Evolutionary conservation across 305 asterid species (phyloP).

Genomic region (Fraxinus baroniana): DNA sequence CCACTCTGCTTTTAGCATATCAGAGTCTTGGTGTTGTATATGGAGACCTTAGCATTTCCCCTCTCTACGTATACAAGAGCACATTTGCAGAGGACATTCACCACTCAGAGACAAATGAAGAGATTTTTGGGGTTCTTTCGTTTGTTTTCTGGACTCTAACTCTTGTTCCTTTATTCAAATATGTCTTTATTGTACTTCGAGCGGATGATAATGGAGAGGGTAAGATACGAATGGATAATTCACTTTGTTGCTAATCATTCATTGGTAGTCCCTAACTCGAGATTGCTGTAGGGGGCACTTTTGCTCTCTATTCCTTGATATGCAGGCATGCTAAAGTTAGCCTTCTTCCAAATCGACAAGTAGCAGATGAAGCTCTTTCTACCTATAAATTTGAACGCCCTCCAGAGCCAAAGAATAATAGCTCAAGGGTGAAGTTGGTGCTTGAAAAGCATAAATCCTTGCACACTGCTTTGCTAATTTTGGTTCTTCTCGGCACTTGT

Average conservation of each 20-base stretch:
- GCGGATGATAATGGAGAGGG: constrained; percentile 98
- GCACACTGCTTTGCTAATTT: constrained; percentile 69
- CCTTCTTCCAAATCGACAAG: constrained; percentile 84
- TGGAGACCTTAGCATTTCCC: constrained; percentile 96
- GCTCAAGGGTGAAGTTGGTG: constrained; percentile 63
- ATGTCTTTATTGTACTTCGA: constrained; percentile 78
- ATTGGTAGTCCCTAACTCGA: background rate
- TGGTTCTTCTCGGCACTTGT: constrained; percentile 93
- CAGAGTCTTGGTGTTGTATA: constrained; percentile 97
- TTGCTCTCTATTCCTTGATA: constrained; percentile 87
- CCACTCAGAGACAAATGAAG: constrained; percentile 83
- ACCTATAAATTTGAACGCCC: constrained; percentile 79
- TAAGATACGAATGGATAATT: constrained; percentile 11
- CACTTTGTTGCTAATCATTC: background rate
- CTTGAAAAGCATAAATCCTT: constrained; percentile 79
- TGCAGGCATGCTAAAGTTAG: constrained; percentile 97
- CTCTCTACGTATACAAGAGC: constrained; percentile 87
- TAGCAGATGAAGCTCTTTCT: constrained; percentile 90
- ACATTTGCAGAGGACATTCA: constrained; percentile 95
- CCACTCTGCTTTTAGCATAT: constrained; percentile 72
- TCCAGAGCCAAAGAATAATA: constrained; percentile 47
- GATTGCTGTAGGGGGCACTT: constrained; percentile 74
- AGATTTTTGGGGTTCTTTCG: constrained; percentile 84
- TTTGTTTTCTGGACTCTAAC: constrained; percentile 93
- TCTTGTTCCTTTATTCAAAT: constrained; percentile 80